phyloP scores from a whole-genome alignment of 106 monocot genomes.

The Ottelia alismoides region DNA sequence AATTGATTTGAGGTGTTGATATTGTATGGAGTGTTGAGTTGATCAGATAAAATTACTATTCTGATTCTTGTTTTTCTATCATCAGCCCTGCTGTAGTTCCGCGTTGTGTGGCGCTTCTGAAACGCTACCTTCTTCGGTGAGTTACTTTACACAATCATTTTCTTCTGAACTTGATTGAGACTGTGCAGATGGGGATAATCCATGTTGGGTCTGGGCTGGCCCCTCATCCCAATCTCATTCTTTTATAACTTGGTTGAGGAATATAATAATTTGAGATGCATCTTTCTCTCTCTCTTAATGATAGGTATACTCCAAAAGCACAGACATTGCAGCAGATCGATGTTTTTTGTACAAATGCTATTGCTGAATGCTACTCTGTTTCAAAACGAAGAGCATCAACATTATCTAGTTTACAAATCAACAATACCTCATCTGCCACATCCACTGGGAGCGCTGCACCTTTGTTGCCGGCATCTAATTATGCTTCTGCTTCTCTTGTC shows the following conservation, averaged over 20 bases:
- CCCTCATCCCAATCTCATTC: too few species aligned
- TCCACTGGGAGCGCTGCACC: conserved; percentile 14
- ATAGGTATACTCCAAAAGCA: conserved; percentile 76
- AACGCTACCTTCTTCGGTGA: conserved; percentile 85
- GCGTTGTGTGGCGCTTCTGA: conserved; percentile 71
- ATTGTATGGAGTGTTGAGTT: too few species aligned
- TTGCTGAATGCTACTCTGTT: conserved; percentile 48
- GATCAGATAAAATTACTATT: too few species aligned
- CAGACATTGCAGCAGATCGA: conserved; percentile 83
- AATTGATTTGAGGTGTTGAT: too few species aligned
- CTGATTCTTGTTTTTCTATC: neutral
- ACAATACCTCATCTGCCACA: conserved; percentile 21
- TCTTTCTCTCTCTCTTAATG: conserved; percentile 9
- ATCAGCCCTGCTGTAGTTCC: conserved; percentile 90
- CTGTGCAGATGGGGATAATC: too few species aligned
- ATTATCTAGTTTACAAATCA: conserved; percentile 25
- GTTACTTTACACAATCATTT: too few species aligned
- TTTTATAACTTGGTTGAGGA: too few species aligned
- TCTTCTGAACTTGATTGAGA: too few species aligned
- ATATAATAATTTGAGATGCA: neutral
- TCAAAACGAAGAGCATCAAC: conserved; percentile 28
- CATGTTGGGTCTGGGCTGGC: too few species aligned
- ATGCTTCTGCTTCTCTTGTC: conserved; percentile 64
- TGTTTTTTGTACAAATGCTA: conserved; percentile 62
- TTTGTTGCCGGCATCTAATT: conserved; percentile 28